Evolutionary conservation across 768 basidiomycete species (phyloP).

Genomic region (Pulveroboletus sp.): DNA sequence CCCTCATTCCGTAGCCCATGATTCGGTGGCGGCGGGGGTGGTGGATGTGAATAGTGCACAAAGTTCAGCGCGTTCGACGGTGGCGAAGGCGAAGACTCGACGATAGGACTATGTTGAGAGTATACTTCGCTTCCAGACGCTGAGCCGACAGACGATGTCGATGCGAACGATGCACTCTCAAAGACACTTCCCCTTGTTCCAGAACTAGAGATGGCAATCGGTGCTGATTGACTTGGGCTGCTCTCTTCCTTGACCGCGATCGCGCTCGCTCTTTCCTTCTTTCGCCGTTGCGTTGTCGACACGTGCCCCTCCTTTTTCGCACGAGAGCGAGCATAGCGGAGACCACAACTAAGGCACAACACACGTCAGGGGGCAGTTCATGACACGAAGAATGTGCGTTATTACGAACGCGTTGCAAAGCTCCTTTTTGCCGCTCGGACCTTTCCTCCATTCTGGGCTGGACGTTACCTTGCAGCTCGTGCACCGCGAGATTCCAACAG

Average conservation of each 20-base stretch:
- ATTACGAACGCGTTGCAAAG: constrained; percentile 84
- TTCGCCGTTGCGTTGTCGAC: constrained; percentile 51
- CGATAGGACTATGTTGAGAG: constrained; percentile 43
- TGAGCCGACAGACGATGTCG: constrained; percentile 51
- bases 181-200: constrained; percentile 44
- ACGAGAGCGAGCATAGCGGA: constrained; percentile 82
- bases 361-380: constrained; percentile 19
- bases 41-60: constrained; percentile 51
- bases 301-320: constrained; percentile 82
- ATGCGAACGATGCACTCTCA: constrained; percentile 47
- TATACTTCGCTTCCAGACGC: constrained; percentile 57
- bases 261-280: constrained; percentile 51
- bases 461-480: constrained; percentile 77
- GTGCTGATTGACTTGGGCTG: constrained; percentile 24
- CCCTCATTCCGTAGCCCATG: constrained; percentile 30
- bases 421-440: constrained; percentile 87
- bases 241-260: constrained; percentile 27
- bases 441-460: constrained; percentile 92
- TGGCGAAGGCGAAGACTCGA: constrained; percentile 64
- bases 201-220: constrained; percentile 45
- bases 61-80: constrained; percentile 54
- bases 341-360: constrained; percentile 59
- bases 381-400: constrained; percentile 14
- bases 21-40: constrained; percentile 35
- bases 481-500: constrained; percentile 69